Conservation (phyloP, 768 basidiomycete species). For the Macrolepiota albuminosa region DNA sequence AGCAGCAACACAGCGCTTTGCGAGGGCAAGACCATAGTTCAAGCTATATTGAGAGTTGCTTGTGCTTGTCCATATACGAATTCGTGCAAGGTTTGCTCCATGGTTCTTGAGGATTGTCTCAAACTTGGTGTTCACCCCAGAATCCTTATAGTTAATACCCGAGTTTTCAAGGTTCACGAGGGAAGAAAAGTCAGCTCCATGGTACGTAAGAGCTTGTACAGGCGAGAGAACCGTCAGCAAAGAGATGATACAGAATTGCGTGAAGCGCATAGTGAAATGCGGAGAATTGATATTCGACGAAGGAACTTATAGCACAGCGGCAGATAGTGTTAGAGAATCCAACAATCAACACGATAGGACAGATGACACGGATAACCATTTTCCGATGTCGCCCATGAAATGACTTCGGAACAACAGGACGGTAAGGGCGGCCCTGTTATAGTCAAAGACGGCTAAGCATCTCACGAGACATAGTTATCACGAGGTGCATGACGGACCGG, state of each 20-base stretch:
- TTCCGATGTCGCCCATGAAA: constrained; percentile 2
- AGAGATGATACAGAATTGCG: constrained; percentile 14
- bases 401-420: not conserved
- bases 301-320: constrained; percentile 1
- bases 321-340: not conserved
- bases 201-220: constrained; percentile 37
- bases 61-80: constrained; percentile 62
- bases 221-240: constrained; percentile 18
- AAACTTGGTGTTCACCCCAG: constrained; percentile 31
- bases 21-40: constrained; percentile 46
- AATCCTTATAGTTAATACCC: constrained; percentile 41
- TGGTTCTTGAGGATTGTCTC: constrained; percentile 51
- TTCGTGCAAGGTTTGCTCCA: constrained; percentile 54
- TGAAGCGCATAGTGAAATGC: constrained; percentile 19
- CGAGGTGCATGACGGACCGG: constrained; percentile 12
- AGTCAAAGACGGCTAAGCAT: not conserved
- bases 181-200: constrained; percentile 55
- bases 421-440: constrained; percentile 7
- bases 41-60: constrained; percentile 44
- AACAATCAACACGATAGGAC: not conserved
- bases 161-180: constrained; percentile 46
- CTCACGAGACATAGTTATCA: constrained; percentile 9
- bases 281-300: not conserved
- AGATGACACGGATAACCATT: constrained; percentile 3
- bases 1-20: constrained; percentile 50